Evolutionary conservation across 306 rosid genomes (phyloP).

Genomic region (Bauhinia variegata): DNA sequence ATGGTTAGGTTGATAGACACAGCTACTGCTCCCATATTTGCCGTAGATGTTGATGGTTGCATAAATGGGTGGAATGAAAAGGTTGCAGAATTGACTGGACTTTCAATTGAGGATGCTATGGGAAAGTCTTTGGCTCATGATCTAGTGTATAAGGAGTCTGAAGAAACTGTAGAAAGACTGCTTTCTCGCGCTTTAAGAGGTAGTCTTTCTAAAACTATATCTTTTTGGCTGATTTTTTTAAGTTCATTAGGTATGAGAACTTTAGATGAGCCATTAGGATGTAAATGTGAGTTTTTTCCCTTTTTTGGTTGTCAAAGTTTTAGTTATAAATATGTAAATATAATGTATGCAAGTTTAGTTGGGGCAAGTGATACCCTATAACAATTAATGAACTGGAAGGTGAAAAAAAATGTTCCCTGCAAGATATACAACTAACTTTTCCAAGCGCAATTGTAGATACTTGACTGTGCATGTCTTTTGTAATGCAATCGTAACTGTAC

Average conservation of each 20-base stretch:
- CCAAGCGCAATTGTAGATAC: conserved; percentile 22
- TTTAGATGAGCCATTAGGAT: conserved; percentile 18
- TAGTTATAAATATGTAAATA: conserved; percentile 19
- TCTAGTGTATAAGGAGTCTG: conserved; percentile 81
- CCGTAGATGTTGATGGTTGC: conserved; percentile 79
- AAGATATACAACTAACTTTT: conserved; percentile 11
- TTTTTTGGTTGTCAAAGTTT: conserved; percentile 17
- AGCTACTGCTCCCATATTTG: conserved; percentile 97
- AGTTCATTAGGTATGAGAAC: conserved; percentile 27
- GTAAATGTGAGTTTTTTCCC: conserved; percentile 3
- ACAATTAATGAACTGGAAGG: conserved; percentile 1
- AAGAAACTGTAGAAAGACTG: conserved; percentile 70
- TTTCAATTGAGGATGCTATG: conserved; percentile 84
- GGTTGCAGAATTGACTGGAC: conserved; percentile 92
- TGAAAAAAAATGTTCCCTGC: neutral
- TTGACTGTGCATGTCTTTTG: conserved; percentile 16
- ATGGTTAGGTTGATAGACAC: conserved; percentile 99
- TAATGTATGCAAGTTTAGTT: conserved; percentile 16
- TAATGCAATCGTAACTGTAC: conserved; percentile 16
- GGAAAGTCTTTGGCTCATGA: conserved; percentile 88
- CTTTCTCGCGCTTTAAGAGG: conserved; percentile 83
- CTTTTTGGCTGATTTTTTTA: conserved; percentile 16
- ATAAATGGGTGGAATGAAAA: conserved; percentile 98
- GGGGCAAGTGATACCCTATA: neutral
- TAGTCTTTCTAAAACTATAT: conserved; percentile 40